phyloP scores from a whole-genome alignment of 768 basidiomycete species.

The Strobilomyces confusus region DNA sequence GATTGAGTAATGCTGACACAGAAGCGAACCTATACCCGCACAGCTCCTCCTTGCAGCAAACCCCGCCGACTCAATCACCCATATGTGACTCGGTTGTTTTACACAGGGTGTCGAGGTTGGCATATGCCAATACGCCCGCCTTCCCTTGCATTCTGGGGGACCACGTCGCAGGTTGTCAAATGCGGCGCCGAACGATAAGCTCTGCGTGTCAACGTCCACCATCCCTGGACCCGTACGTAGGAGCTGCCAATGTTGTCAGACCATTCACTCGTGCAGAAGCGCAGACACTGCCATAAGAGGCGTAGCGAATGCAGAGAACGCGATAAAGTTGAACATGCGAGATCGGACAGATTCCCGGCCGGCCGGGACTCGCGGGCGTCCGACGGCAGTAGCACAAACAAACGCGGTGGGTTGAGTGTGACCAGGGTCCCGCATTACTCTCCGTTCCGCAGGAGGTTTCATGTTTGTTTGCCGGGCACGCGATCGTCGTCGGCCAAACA shows the following conservation, averaged over 20 bases:
- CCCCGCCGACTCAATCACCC: not conserved
- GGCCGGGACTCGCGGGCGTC: not conserved
- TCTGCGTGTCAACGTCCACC: too few relatives aligned
- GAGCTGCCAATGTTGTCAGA: not conserved
- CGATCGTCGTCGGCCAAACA: not conserved
- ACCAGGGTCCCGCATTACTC: not conserved
- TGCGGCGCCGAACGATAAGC: not conserved
- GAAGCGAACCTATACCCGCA: not conserved
- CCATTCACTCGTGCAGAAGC: not conserved
- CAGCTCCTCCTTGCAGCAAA: not conserved
- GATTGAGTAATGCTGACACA: not conserved
- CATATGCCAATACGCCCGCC: not conserved
- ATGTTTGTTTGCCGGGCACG: not conserved
- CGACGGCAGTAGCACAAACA: not conserved
- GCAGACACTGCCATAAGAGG: not conserved
- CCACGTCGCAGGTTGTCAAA: not conserved
- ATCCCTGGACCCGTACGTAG: too few relatives aligned
- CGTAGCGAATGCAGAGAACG: not conserved
- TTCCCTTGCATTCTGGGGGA: not conserved
- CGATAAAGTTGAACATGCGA: not conserved
- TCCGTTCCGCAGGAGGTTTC: not conserved
- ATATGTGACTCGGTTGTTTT: not conserved
- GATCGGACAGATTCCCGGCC: not conserved
- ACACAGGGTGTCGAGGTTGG: not conserved
- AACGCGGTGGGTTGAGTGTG: not conserved